Percentiles rank a stretch among this genome's conserved stretches.
These are phyloP conservation scores for Lipomyces yamadae DNA, from an alignment of 805 yeast species.

Conservation along the genomic window DNA sequence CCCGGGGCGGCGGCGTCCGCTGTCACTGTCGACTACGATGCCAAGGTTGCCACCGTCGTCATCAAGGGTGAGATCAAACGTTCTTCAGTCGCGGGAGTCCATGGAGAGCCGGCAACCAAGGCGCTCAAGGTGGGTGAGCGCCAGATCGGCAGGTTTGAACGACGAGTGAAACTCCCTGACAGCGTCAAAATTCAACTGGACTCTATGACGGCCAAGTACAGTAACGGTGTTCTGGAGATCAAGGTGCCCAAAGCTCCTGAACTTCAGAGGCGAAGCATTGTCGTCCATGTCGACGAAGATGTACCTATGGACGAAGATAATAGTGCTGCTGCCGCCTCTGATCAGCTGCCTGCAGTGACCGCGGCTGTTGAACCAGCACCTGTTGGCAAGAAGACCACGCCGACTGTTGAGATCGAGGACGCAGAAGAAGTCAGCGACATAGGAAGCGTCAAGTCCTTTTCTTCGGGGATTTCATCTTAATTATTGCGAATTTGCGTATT, in stretches of 20 bases:
- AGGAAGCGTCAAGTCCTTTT: not conserved
- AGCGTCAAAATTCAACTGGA: slow-evolving; percentile 50
- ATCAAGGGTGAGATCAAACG: slow-evolving; percentile 22
- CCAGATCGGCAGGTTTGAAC: slow-evolving; percentile 50
- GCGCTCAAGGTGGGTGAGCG: slow-evolving; percentile 43
- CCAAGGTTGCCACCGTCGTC: slow-evolving; percentile 5
- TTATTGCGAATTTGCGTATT: not conserved
- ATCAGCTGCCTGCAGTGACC: not conserved
- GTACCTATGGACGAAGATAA: not conserved
- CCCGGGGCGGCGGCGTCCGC: slow-evolving; percentile 24
- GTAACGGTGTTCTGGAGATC: slow-evolving; percentile 54
- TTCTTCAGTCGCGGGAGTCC: slow-evolving; percentile 4
- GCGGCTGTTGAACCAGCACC: not conserved
- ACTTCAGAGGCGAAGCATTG: slow-evolving; percentile 7
- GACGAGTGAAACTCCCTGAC: slow-evolving; percentile 51
- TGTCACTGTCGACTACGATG: slow-evolving; percentile 32
- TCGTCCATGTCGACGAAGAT: slow-evolving; percentile 8
- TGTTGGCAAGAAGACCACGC: not conserved
- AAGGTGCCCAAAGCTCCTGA: slow-evolving; percentile 48
- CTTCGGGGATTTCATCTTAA: not conserved
- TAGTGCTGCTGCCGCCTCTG: not conserved
- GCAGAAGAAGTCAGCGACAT: not conserved
- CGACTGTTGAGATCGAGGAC: not conserved
- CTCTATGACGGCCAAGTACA: slow-evolving; percentile 53
- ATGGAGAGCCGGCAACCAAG: slow-evolving; percentile 13